Base-by-base conservation (phyloP, 2,329 filamentous ascomycete species). In the Scleromitrula shiraiana region DNA sequence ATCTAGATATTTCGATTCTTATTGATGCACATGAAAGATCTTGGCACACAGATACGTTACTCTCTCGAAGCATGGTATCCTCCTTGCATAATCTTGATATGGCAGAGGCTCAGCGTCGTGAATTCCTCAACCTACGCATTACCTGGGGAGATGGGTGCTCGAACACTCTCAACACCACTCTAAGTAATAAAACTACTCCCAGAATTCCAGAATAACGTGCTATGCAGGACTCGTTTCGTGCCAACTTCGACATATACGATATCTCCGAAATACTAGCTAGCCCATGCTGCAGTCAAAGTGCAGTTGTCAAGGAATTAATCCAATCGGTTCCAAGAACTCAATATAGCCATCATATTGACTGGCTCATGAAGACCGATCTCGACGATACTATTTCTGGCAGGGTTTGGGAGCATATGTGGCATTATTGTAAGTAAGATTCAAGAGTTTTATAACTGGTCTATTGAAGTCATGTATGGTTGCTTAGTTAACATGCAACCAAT, bases 201-300 rank as follows among this genome's bases (percentile, higher is more conserved):
- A 14, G 35, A 22, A 22, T 37, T 20, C 35, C 19, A 37, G 35
- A 37, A 20, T 20, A 37, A 14, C 19, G 35, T 9, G 19, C 4
- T 14, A 37, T 37, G 35, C 35, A 37, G 10, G 19, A 37, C 15
- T 22, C 54, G 2, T 58, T 58, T 37, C 53, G 52, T 2, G 51
- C 54, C 2, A 54, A 55, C 24, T 56, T 58, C 40, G 53, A 56
- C 29, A 30, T 54, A 45, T 56, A 56, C 44, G 49, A 55, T n/a
- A 48, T 77, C 6, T 76, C 76, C 0, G 62, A 68, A 2, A 59
- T 70, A 22, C 70, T 82, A 7, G 77, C 70, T 5, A 72, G 74
- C 2, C 70, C 77, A 9, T 83, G 80, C 62, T 83, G 80, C 61
- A 77, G 79, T 30, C 80, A 84, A 62, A 83, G 83, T 53, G 80